Percentiles rank a stretch among this genome's conserved stretches.
These are phyloP conservation scores for Zygotorulaspora mrakii DNA, from an alignment of 1,139 yeast species.

Conservation along the genomic window DNA sequence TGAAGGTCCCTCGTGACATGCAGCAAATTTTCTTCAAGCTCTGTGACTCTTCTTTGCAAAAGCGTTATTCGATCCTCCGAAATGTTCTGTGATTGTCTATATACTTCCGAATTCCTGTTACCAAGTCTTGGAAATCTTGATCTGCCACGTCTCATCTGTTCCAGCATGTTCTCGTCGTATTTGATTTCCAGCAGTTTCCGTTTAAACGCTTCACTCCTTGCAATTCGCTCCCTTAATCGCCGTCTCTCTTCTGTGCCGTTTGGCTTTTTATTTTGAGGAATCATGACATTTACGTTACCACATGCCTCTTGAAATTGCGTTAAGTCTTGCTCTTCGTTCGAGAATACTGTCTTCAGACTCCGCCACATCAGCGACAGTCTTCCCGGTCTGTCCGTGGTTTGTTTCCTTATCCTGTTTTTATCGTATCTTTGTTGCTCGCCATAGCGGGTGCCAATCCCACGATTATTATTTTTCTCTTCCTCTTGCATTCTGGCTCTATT, in stretches of 20 bases:
- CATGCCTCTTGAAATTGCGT: slow-evolving; percentile 21
- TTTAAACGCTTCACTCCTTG: slow-evolving; percentile 31
- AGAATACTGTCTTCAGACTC: slow-evolving; percentile 21
- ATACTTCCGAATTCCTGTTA: slow-evolving; percentile 2
- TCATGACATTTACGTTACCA: slow-evolving; percentile 16
- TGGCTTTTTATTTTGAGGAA: slow-evolving; percentile 13
- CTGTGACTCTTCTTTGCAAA: slow-evolving; percentile 42
- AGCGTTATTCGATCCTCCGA: slow-evolving; percentile 23
- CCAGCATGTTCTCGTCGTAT: slow-evolving; percentile 29
- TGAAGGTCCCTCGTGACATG: slow-evolving; percentile 66
- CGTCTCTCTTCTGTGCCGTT: slow-evolving; percentile 14
- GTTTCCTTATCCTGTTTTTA: slow-evolving; percentile 7
- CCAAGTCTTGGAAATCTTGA: slow-evolving; percentile 26
- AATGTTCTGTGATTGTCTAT: slow-evolving; percentile 5
- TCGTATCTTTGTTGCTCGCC: slow-evolving; percentile 9
- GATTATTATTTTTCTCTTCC: slow-evolving; percentile 2
- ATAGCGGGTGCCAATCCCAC: neutral
- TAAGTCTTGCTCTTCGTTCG: slow-evolving; percentile 23
- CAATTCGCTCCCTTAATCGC: slow-evolving; percentile 22
- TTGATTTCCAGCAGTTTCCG: slow-evolving; percentile 27
- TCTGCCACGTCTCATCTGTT: slow-evolving; percentile 26
- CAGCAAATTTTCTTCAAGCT: slow-evolving; percentile 51
- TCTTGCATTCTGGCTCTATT: slow-evolving; percentile 8
- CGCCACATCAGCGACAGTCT: slow-evolving; percentile 15
- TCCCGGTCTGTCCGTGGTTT: slow-evolving; percentile 5